A percentile compares a stretch with the other conserved stretches of the same genome.
These are phyloP conservation scores for Apiospora malaysiana DNA, from an alignment of 2,329 filamentous ascomycete genomes.

Conservation along the genomic window DNA sequence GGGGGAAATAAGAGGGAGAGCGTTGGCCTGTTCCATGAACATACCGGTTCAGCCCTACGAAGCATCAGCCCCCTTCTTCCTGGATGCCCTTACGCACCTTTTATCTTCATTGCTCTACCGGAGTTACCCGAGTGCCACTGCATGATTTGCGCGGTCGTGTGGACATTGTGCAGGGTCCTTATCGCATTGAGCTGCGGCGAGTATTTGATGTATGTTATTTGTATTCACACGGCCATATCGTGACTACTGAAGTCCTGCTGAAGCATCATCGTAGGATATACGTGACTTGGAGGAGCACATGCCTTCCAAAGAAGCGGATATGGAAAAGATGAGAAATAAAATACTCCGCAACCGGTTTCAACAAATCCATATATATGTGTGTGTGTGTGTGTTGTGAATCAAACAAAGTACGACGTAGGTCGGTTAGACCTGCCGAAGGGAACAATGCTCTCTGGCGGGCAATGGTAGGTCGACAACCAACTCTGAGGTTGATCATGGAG, in stretches of 20 bases:
- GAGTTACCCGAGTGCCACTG: background rate
- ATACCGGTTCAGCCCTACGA: background rate
- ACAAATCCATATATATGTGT: too few relatives aligned
- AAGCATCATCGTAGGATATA: too few relatives aligned
- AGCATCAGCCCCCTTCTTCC: background rate
- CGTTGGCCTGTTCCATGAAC: background rate
- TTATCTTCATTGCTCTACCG: background rate
- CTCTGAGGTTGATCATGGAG: too few relatives aligned
- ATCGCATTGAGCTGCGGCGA: background rate
- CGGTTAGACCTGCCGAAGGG: too few relatives aligned
- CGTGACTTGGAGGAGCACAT: too few relatives aligned
- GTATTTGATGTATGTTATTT: background rate
- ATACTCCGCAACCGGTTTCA: too few relatives aligned
- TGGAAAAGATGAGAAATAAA: background rate
- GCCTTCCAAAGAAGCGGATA: too few relatives aligned
- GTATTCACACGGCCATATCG: background rate
- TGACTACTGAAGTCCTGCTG: too few relatives aligned
- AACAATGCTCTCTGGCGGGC: background rate
- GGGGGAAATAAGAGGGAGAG: too few relatives aligned
- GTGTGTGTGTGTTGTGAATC: too few relatives aligned
- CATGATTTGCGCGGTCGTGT: background rate
- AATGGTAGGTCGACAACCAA: too few relatives aligned
- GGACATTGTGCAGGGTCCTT: background rate
- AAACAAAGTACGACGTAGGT: too few relatives aligned
- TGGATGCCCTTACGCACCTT: background rate